phyloP scores from a whole-genome alignment of 371 early-diverging fungal species.

The Fennellomyces sp. region DNA sequence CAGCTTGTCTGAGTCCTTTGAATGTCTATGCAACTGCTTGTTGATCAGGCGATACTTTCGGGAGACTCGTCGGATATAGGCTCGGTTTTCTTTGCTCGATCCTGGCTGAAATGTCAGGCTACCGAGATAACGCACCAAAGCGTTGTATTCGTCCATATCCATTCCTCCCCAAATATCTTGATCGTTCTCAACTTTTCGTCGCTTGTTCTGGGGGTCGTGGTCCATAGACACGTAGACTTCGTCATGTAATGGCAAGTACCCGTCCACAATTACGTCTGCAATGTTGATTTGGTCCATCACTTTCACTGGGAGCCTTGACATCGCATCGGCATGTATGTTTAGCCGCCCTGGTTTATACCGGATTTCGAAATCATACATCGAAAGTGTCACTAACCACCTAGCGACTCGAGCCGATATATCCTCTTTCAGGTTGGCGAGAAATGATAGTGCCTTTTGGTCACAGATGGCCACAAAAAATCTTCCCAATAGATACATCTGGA shows the following conservation, averaged over 20 bases:
- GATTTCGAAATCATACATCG: background rate
- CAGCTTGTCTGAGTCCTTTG: background rate
- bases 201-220: background rate
- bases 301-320: background rate
- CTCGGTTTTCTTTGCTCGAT: background rate
- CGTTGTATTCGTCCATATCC: background rate
- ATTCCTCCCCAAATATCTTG: background rate
- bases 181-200: background rate
- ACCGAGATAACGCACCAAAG: background rate
- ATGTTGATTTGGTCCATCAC: background rate
- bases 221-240: background rate
- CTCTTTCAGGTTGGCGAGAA: background rate
- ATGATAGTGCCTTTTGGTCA: background rate
- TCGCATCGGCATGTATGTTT: background rate
- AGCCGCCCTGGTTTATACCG: background rate
- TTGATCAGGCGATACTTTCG: background rate
- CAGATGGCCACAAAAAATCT: background rate
- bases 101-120: background rate
- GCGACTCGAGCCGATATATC: background rate
- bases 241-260: background rate
- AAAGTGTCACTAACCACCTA: background rate
- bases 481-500: background rate
- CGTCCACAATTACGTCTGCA: background rate
- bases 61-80: background rate
- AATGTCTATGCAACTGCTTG: background rate